phyloP scores from a whole-genome alignment of 768 basidiomycete species.

The Gelatoporia subvermispora region DNA sequence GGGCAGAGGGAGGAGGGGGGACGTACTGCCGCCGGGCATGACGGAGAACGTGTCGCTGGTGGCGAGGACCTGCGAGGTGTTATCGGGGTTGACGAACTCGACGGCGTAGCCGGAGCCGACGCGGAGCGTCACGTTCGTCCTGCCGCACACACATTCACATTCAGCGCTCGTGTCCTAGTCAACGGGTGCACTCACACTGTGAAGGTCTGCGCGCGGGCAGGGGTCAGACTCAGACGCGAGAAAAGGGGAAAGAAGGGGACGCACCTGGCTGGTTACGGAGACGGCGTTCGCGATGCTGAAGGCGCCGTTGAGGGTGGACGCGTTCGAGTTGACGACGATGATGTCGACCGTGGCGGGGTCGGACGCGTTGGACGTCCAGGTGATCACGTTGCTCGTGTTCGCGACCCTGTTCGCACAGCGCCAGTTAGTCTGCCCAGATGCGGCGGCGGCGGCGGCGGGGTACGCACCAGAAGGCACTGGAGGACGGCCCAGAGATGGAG shows the following conservation, averaged over 20 bases:
- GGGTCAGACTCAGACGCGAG: not conserved
- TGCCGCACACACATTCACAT: conserved; percentile 10
- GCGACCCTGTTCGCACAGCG: conserved; percentile 26
- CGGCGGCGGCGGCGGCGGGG: not conserved
- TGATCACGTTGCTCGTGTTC: conserved; percentile 29
- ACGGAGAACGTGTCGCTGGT: conserved; percentile 30
- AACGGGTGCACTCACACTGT: conserved; percentile 4
- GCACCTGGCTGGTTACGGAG: conserved; percentile 23
- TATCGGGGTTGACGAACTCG: conserved; percentile 30
- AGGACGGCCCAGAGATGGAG: conserved; percentile 26
- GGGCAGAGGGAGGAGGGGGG: not conserved
- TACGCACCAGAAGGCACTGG: conserved; percentile 27
- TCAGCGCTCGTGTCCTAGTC: not conserved
- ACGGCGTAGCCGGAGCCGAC: conserved; percentile 27
- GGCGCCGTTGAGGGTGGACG: conserved; percentile 29
- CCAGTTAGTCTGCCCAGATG: not conserved
- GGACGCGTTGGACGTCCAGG: conserved; percentile 26
- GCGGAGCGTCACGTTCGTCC: conserved; percentile 32
- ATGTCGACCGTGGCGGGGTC: conserved; percentile 32
- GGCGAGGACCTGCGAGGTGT: conserved; percentile 29
- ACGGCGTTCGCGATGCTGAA: conserved; percentile 32
- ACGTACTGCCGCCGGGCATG: conserved; percentile 33
- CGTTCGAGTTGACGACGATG: conserved; percentile 27
- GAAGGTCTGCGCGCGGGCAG: conserved; percentile 10
- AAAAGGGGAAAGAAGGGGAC: not conserved